phyloP scores from a whole-genome alignment of 2,329 filamentous ascomycete species.

The Apiospora rasikravindrae region DNA sequence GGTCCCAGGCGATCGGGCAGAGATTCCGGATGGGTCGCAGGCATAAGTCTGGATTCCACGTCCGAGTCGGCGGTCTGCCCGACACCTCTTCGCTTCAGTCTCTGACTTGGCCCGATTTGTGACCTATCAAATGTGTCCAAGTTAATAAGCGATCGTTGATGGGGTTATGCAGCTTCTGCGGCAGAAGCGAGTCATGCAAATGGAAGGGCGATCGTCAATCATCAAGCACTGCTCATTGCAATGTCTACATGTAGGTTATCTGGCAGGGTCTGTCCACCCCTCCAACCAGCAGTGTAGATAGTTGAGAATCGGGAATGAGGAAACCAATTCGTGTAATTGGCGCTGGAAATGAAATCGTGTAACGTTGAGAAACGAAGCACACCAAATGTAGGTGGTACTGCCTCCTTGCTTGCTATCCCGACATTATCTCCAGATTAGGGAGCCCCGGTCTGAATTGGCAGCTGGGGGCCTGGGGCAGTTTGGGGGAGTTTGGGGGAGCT shows the following conservation, averaged over 20 bases:
- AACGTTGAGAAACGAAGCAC: neutral
- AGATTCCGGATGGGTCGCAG: slow-evolving; percentile 8
- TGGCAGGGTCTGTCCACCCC: too few relatives aligned
- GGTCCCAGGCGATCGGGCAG: slow-evolving; percentile 14
- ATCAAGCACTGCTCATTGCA: neutral
- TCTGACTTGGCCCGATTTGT: neutral
- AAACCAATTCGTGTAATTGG: neutral
- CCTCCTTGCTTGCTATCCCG: neutral
- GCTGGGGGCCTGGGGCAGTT: neutral
- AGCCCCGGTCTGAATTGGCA: neutral
- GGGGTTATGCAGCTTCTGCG: neutral
- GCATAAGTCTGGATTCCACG: neutral
- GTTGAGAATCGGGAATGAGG: neutral
- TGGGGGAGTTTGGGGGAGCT: neutral
- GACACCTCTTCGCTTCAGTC: neutral
- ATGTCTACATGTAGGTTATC: too few relatives aligned
- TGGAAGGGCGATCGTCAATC: neutral
- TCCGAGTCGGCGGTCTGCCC: neutral
- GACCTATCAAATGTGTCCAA: neutral
- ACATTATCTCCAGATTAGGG: neutral
- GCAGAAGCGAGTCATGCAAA: neutral
- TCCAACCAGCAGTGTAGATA: neutral
- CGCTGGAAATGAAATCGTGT: neutral
- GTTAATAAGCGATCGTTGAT: neutral
- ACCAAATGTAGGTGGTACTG: neutral